These are phyloP conservation scores for Sequoiadendron giganteum DNA, from an alignment of 75 land plant species.

Conservation along the genomic window DNA sequence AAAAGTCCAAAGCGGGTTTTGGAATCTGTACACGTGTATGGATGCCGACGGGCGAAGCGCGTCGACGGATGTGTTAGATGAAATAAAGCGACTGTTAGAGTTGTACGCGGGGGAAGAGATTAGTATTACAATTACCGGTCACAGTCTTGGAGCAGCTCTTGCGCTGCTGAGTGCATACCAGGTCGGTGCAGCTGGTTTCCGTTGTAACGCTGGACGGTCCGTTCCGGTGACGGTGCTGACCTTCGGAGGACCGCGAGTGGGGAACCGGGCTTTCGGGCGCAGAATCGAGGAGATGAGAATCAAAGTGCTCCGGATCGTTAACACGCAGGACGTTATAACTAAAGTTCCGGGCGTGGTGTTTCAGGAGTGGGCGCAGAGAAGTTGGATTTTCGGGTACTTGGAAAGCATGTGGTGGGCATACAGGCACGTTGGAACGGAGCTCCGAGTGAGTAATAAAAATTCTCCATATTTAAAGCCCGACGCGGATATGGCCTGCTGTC, in stretches of 20 bases:
- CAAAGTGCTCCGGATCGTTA: slow-evolving; percentile 71
- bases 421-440: slow-evolving; percentile 69
- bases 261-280: slow-evolving; percentile 50
- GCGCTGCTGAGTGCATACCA: slow-evolving; percentile 63
- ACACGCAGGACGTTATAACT: slow-evolving; percentile 67
- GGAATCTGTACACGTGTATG: slow-evolving; percentile 51
- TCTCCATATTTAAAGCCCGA: slow-evolving; percentile 66
- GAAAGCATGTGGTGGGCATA: slow-evolving; percentile 39
- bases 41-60: slow-evolving; percentile 48
- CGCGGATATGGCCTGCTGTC: slow-evolving; percentile 59
- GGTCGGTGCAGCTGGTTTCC: slow-evolving; percentile 17
- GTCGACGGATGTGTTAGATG: slow-evolving; percentile 38
- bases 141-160: slow-evolving; percentile 88
- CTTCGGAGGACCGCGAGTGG: slow-evolving; percentile 80
- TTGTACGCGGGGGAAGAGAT: slow-evolving; percentile 56
- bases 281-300: slow-evolving; percentile 30
- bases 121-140: slow-evolving; percentile 80
- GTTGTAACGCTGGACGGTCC: background rate
- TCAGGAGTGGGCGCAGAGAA: slow-evolving; percentile 20
- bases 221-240: slow-evolving; percentile 61
- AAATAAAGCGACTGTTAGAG: slow-evolving; percentile 40
- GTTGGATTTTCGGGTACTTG: slow-evolving; percentile 8
- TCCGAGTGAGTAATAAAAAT: slow-evolving; percentile 42
- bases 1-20: slow-evolving; percentile 62
- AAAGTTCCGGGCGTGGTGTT: slow-evolving; percentile 56